Evolutionary conservation across 164 flowering plant genomes (phyloP), one percentile per base, ranked within the genome.

Genomic region (Sextonia rubra): DNA sequence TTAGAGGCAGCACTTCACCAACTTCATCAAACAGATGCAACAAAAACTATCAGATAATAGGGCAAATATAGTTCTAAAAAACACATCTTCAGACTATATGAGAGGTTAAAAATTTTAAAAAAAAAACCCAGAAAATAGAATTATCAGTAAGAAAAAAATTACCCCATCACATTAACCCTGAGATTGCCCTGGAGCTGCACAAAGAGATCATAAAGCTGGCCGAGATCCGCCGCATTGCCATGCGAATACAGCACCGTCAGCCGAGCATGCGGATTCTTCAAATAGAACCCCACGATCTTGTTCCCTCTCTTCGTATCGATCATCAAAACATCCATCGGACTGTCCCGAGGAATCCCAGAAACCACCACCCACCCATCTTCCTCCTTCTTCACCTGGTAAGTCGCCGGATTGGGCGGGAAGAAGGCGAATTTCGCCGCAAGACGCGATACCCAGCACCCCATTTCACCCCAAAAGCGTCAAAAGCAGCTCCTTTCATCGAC

Each of bases 161-260:
- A 94, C 99, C 99, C 99, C 76, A 94, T 89, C 71, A 94, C 78
- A 81, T 94, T 94, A 70, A 94, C 97, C 76, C 92, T 85, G 80
- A 94, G 98, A 83, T 91, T 92, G 74, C 89, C 81, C 82, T 90
- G 91, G 74, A 94, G 98, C 82, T 94, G 98, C 14, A 88, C 88
- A 73, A 94, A 94, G 79, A 94, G 94, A 72, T 94, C 97, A 66
- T 88, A 92, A 44, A 94, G 91, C 66, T 94, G 98, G 26, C 99
- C 99, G 66, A 94, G 85, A 83, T 94, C 98, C 64, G 97, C 94
- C 17, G 97, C 98, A 86, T 94, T 94, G 64, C 98, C 98, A 84
- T 94, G 98, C 5, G 98, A 92, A 79, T 92, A 94, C 0, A 94
- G 88, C 69, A 94, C 68, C 56, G 99, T 94, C 64, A 94, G 88